Evolutionary conservation across 768 basidiomycete species (phyloP).

Genomic region (Porpolomopsis calyptriformis): DNA sequence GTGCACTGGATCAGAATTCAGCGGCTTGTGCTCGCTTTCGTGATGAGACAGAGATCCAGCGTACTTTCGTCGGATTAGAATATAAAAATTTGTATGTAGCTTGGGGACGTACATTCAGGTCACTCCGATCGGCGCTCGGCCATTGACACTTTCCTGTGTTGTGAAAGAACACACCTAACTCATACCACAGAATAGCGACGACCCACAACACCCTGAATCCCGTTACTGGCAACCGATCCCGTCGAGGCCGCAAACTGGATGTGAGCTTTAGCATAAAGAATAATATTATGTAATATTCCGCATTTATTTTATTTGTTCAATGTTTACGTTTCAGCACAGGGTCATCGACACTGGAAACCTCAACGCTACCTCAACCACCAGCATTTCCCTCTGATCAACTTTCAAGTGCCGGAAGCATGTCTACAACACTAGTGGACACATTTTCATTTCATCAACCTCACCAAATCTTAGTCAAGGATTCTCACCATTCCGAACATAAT

Average conservation of each 20-base stretch:
- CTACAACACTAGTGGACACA: constrained; percentile 3
- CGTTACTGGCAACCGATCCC: constrained; percentile 21
- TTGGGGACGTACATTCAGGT: constrained; percentile 16
- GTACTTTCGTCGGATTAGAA: not conserved
- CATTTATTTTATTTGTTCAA: not conserved
- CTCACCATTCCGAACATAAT: not conserved
- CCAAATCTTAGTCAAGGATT: not conserved
- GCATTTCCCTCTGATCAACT: too few relatives aligned
- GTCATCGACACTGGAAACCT: not conserved
- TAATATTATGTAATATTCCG: not conserved
- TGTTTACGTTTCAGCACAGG: not conserved
- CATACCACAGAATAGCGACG: constrained; percentile 56
- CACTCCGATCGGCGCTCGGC: constrained; percentile 37
- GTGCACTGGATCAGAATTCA: constrained; percentile 28
- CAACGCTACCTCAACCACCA: too few relatives aligned
- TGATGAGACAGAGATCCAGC: not conserved
- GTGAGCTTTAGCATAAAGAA: not conserved
- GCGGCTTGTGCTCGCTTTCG: constrained; percentile 9
- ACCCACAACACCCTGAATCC: constrained; percentile 51
- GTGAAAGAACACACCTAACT: constrained; percentile 46
- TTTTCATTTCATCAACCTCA: constrained; percentile 3
- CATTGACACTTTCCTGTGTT: constrained; percentile 44
- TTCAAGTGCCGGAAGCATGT: not conserved
- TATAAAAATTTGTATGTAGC: not conserved
- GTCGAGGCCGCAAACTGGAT: not conserved